Base-by-base conservation (phyloP, 2,329 filamentous ascomycete species). In the Stemphylium beticola region DNA sequence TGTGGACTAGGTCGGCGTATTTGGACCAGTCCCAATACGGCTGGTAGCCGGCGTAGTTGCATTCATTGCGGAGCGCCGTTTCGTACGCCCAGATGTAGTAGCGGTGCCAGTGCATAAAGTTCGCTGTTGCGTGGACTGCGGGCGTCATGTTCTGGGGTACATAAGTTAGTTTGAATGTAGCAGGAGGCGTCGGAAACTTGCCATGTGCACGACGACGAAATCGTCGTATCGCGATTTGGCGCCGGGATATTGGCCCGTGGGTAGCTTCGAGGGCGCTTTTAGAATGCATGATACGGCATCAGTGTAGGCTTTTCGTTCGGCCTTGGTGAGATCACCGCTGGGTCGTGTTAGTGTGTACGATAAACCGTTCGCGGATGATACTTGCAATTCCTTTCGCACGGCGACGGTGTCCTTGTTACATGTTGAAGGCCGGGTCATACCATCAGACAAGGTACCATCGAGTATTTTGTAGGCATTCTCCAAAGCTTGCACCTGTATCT, bases 21-120 rank as follows among this genome's bases (percentile, higher is more conserved):
- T 78, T 77, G 9, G 77, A 78, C 81, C 82, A 85, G 69, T 85
- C 81, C 76, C 80, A 82, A 71, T 83, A 84, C 5, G 78, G 78
- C 43, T 77, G 73, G 51, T 71, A 69, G 45, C 75, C 77, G 12
- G 64, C 72, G 61, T 77, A 79, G 51, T 71, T 71, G 53, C 78
- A 80, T 57, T 79, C 77, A 2, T 69, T 69, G 12, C 64, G 71
- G 6, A 80, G 68, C 0, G 76, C 76, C 15, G 73, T 66, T 53
- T 80, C 78, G 59, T 77, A 79, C 0, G 71, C 65, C 68, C 78
- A 74, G 37, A 74, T 70, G 60, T 75, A 78, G 65, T 78, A 76
- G 31, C 77, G 66, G 58, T 79, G 77, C 76, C 77, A 78, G 55
- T 66, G 62, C 62, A 73, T 57, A 38, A 73, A 74, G 55, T 72